Evolutionary conservation across 805 yeast genomes (phyloP).

Genomic region (Wickerhamomyces hampshirensis): DNA sequence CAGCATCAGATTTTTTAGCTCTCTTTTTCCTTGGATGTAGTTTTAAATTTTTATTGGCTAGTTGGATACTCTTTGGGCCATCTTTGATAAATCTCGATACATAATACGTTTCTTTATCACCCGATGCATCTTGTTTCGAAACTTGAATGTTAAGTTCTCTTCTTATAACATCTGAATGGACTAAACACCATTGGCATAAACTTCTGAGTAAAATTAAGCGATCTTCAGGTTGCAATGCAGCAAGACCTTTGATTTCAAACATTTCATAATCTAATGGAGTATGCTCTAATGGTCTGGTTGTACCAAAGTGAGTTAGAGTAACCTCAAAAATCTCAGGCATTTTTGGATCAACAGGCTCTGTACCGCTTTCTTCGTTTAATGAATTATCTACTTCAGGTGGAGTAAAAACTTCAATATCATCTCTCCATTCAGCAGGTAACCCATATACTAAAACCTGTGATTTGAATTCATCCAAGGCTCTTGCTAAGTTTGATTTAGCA

Average conservation of each 20-base stretch:
- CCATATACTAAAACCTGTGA: slow-evolving; percentile 14
- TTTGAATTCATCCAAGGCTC: slow-evolving; percentile 17
- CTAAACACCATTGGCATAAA: slow-evolving; percentile 19
- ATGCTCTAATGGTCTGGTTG: slow-evolving; percentile 11
- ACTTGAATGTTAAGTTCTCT: slow-evolving; percentile 9
- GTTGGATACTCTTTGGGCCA: slow-evolving; percentile 18
- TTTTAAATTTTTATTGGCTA: slow-evolving; percentile 12
- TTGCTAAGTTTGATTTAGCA: slow-evolving; percentile 6
- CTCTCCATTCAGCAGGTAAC: slow-evolving; percentile 26
- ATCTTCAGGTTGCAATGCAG: slow-evolving; percentile 18
- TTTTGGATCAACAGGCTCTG: slow-evolving; percentile 19
- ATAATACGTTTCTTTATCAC: slow-evolving; percentile 22
- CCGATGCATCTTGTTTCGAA: slow-evolving; percentile 14
- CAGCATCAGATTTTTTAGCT: slow-evolving; percentile 7
- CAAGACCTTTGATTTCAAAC: slow-evolving; percentile 16
- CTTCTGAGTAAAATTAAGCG: slow-evolving; percentile 20
- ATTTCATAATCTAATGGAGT: slow-evolving; percentile 20
- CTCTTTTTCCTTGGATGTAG: slow-evolving; percentile 12
- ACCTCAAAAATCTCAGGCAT: slow-evolving; percentile 17
- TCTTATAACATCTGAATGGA: slow-evolving; percentile 17
- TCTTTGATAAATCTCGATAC: slow-evolving; percentile 21
- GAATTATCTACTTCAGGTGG: slow-evolving; percentile 3
- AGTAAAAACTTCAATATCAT: slow-evolving; percentile 17
- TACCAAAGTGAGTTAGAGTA: slow-evolving; percentile 8
- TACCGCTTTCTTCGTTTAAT: slow-evolving; percentile 4